Evolutionary conservation across 2,329 filamentous ascomycete genomes (phyloP).

Genomic region (Septoria linicola): DNA sequence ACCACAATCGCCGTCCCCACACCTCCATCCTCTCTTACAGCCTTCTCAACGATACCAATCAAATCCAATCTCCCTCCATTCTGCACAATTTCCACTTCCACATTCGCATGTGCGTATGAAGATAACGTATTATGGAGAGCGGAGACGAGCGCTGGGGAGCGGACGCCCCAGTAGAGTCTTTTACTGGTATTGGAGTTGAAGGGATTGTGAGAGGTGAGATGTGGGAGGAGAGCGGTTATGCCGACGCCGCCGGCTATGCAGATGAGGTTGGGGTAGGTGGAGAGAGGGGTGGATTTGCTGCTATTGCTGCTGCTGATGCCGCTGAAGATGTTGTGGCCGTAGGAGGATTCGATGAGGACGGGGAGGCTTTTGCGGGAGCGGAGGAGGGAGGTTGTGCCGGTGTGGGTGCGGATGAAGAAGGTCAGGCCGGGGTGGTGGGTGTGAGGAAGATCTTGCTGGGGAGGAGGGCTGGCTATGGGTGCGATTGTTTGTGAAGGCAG

Average conservation of each 20-base stretch:
- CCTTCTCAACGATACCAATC: conserved; percentile 34
- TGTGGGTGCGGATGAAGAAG: conserved; percentile 40
- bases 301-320: too few relatives aligned
- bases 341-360: conserved; percentile 44
- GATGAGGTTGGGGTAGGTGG: conserved; percentile 34
- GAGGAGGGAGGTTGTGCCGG: conserved; percentile 40
- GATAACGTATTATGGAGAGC: conserved; percentile 17
- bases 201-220: conserved; percentile 35
- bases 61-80: conserved; percentile 41
- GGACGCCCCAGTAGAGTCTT: conserved; percentile 43
- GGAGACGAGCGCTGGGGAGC: conserved; percentile 30
- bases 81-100: conserved; percentile 39
- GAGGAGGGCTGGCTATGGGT: neutral
- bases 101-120: conserved; percentile 32
- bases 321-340: conserved; percentile 29
- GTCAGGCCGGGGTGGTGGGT: conserved; percentile 33
- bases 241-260: conserved; percentile 52
- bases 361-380: conserved; percentile 6
- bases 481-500: conserved; percentile 1
- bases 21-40: conserved; percentile 33
- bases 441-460: neutral
- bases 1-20: conserved; percentile 42
- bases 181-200: too few relatives aligned
- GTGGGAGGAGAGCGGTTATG: conserved; percentile 48
- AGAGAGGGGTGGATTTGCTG: neutral